These are phyloP conservation scores for Pythium insidiosum DNA, from an alignment of 352 stramenopile genomes.

Conservation along the genomic window DNA sequence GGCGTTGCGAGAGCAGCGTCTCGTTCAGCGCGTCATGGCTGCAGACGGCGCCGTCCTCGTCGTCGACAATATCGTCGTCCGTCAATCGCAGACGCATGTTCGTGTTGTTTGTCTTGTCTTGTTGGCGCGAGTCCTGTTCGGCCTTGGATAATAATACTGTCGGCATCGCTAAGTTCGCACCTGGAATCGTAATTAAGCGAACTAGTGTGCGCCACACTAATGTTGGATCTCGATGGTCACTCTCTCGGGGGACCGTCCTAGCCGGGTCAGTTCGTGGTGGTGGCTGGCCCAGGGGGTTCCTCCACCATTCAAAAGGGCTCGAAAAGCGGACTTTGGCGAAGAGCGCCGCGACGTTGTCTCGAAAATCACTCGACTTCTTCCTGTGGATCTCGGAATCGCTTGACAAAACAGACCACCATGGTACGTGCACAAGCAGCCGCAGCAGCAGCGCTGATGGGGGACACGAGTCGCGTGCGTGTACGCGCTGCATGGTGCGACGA, in stretches of 20 bases:
- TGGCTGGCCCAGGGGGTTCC: slow-evolving; percentile 14
- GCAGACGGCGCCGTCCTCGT: no score
- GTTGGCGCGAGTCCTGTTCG: no score
- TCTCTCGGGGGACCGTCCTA: slow-evolving; percentile 5
- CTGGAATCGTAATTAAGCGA: slow-evolving; percentile 15
- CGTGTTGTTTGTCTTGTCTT: no score
- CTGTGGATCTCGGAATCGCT: slow-evolving; percentile 74
- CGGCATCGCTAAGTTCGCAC: slow-evolving; percentile 18
- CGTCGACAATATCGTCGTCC: no score
- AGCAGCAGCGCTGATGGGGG: neutral
- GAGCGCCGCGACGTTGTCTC: slow-evolving; percentile 2
- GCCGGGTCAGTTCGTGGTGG: slow-evolving; percentile 1
- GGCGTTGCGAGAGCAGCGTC: no score
- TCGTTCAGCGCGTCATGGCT: no score
- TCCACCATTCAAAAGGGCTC: slow-evolving; percentile 21
- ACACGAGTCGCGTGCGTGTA: neutral
- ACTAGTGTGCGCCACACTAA: slow-evolving; percentile 17
- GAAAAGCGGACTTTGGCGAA: slow-evolving; percentile 3
- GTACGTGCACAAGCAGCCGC: slow-evolving; percentile 24
- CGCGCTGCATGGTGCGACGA: neutral
- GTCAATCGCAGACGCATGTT: no score
- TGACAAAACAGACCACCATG: slow-evolving; percentile 61
- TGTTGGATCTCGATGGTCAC: slow-evolving; percentile 3
- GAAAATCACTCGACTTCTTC: slow-evolving; percentile 85
- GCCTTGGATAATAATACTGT: no score